Conservation (phyloP, 257 asterid species). For the Ocimum tenuiflorum region DNA sequence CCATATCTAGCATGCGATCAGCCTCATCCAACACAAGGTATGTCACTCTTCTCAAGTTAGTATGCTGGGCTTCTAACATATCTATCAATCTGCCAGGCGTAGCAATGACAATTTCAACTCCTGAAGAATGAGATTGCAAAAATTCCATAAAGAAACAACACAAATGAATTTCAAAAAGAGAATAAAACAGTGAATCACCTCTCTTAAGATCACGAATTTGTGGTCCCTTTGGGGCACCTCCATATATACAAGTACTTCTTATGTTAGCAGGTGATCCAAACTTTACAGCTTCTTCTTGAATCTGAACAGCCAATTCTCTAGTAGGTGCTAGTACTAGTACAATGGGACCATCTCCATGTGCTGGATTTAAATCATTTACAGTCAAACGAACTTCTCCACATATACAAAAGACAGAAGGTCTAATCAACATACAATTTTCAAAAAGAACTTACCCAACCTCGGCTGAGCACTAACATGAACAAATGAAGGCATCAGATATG, state of each 20-base stretch:
- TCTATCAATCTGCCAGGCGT: slow-evolving; percentile 94
- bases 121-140: slow-evolving; percentile 30
- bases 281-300: slow-evolving; percentile 74
- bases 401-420: background rate
- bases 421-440: background rate
- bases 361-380: slow-evolving; percentile 28
- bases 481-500: slow-evolving; percentile 78
- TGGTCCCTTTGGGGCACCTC: slow-evolving; percentile 96
- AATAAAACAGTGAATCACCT: slow-evolving; percentile 36
- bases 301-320: slow-evolving; percentile 88
- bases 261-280: slow-evolving; percentile 63
- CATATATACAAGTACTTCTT: slow-evolving; percentile 82
- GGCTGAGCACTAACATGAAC: slow-evolving; percentile 91
- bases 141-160: slow-evolving; percentile 7
- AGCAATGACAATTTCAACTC: slow-evolving; percentile 87
- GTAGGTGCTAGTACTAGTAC: slow-evolving; percentile 85
- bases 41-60: slow-evolving; percentile 80
- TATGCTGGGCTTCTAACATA: slow-evolving; percentile 82
- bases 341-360: slow-evolving; percentile 80
- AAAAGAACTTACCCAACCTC: slow-evolving; percentile 49
- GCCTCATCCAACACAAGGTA: slow-evolving; percentile 94
- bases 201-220: slow-evolving; percentile 81
- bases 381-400: background rate
- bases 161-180: slow-evolving; percentile 2
- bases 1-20: slow-evolving; percentile 97